phyloP scores from a whole-genome alignment of 148 eudicot genomes.

The Fagopyrum homotropicum region DNA sequence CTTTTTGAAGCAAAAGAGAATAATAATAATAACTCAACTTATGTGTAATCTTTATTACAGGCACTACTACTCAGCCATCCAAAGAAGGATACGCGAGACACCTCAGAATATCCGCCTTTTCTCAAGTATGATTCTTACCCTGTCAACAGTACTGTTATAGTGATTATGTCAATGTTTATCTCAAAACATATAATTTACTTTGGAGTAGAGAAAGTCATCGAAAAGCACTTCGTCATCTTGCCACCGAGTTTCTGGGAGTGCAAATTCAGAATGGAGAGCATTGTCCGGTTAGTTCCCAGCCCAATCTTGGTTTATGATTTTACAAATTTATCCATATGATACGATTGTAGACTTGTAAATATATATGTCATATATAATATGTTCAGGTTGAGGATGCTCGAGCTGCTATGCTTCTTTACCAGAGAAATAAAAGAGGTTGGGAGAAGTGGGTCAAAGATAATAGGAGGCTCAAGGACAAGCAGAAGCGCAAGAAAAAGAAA shows the following conservation, averaged over 20 bases:
- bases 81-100: constrained; percentile 79
- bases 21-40: not conserved
- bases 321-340: not conserved
- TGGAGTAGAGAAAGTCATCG: constrained; percentile 55
- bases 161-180: too few species aligned
- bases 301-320: not conserved
- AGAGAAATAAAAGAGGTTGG: constrained; percentile 67
- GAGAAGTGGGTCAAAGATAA: constrained; percentile 65
- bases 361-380: not conserved
- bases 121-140: constrained; percentile 44
- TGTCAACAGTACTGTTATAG: not conserved
- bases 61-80: constrained; percentile 80
- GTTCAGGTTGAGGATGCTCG: constrained; percentile 91
- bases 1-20: not conserved
- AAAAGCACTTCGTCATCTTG: constrained; percentile 80
- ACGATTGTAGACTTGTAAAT: not conserved
- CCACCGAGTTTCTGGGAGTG: constrained; percentile 66
- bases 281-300: constrained; percentile 69
- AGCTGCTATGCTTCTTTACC: constrained; percentile 89
- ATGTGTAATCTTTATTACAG: constrained; percentile 24
- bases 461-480: constrained; percentile 47
- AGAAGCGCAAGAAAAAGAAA: constrained; percentile 61
- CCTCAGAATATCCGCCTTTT: constrained; percentile 81
- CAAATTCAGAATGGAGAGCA: constrained; percentile 94
- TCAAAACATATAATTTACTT: too few species aligned